phyloP scores from a whole-genome alignment of 305 asterid species.

The Fraxinus dipetala region DNA sequence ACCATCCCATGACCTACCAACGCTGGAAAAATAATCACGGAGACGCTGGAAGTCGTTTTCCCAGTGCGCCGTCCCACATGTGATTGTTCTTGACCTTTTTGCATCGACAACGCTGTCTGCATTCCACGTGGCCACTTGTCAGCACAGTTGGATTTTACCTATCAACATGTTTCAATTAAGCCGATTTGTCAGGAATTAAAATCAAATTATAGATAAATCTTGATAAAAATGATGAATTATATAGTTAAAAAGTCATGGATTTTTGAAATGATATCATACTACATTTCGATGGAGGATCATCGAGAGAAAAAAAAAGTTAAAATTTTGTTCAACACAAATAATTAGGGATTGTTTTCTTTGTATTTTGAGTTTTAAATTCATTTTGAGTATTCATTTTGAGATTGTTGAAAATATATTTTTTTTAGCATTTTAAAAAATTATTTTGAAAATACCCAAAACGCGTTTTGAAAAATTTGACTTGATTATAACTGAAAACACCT shows the following conservation, averaged over 20 bases:
- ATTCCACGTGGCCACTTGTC: neutral
- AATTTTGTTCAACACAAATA: neutral
- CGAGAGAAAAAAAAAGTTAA: no score
- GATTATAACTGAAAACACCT: no score
- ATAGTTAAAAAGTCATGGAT: neutral
- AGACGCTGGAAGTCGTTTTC: constrained; percentile 23
- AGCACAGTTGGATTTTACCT: neutral
- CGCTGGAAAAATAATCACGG: neutral
- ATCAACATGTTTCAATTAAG: no score
- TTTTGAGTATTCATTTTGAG: no score
- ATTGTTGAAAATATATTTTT: no score
- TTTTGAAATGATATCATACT: neutral
- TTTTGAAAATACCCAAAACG: no score
- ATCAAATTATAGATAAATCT: no score
- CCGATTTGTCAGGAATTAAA: no score
- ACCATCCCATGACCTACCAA: neutral
- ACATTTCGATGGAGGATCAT: neutral
- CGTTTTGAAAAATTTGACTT: no score
- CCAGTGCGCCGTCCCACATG: constrained; percentile 46
- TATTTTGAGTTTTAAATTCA: no score
- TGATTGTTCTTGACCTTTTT: constrained; percentile 17
- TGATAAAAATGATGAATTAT: no score
- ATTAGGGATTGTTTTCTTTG: neutral
- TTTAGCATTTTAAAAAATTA: no score
- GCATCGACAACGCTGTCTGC: neutral